Base-by-base conservation (phyloP, 139 green algal genomes). In the Edaphochlamys debaryana region DNA sequence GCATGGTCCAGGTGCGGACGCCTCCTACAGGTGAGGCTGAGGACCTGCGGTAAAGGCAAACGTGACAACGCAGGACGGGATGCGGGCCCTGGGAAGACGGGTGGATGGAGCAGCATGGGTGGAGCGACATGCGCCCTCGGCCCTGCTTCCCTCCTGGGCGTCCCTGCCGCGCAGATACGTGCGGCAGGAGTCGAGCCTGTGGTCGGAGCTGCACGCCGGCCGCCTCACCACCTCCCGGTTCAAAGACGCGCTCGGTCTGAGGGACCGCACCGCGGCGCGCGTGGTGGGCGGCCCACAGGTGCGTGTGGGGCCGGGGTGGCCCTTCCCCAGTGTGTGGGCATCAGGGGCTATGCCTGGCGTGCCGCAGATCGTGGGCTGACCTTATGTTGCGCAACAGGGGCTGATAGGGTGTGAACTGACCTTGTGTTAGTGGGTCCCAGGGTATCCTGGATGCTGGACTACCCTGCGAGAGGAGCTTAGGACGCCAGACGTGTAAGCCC, bases 221-320 rank as follows among this genome's bases (percentile, higher is more conserved):
- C 62, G 90, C 50, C 85, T 96, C 29, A 95, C 92, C 62, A 93
- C 87, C 23, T 82, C 88, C 50, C 45, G 68, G 25, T 78, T 95
- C 3, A 89, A 88, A n/a, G 70, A 72, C 1, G 89, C 85, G n/a
- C 86, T 96, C 52, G 93, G 93, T 13, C 87, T 96, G 20, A 88
- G 91, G 29, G 92, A 96, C 67, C 72, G 40, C 4, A 45, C 48
- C 19, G 85, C 85, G 22, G 79, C 76, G 4, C 64, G 64, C 15
- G 22, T 70, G 4, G 71, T 87, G 45, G 56, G 67, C 3, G 82
- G 74, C 4, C 82, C 82, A 4, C 64, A 84, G 82, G 82, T 82
- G 40, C 3, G 70, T 23, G 20, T 22, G 62, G 30, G n/a, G 6
- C 8, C 7, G 30, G n/a, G 62, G 30, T 11, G 19, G 56, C 6